A percentile compares a stretch with the other conserved stretches of the same genome.
phyloP scores from a whole-genome alignment of 108 stramenopile species.

The Cyclotella choctawhatcheeana region DNA sequence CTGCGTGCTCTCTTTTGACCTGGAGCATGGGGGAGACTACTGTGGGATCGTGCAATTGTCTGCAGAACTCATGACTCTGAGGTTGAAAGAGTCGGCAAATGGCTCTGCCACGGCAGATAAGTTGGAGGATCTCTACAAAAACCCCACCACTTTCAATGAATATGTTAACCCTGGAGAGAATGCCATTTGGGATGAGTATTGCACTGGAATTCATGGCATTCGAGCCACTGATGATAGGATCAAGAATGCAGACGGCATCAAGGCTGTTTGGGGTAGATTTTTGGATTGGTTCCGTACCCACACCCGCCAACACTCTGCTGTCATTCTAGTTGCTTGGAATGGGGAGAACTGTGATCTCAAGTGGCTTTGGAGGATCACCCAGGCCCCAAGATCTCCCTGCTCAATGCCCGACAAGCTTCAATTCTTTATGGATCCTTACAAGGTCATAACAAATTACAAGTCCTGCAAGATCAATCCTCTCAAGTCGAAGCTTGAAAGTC shows the following conservation, averaged over 20 bases:
- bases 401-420: neutral
- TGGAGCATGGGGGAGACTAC: neutral
- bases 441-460: conserved; percentile 2
- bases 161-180: conserved; percentile 8
- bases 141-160: neutral
- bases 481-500: neutral
- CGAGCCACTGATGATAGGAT: neutral
- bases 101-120: too few species aligned
- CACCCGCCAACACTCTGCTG: too few species aligned
- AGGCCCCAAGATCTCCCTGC: neutral
- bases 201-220: conserved; percentile 8
- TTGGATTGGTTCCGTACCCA: neutral
- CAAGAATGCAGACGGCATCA: neutral
- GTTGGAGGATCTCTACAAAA: too few species aligned
- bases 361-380: conserved; percentile 11
- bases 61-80: too few species aligned
- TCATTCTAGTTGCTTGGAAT: conserved; percentile 25
- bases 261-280: neutral
- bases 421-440: conserved; percentile 6
- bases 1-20: neutral
- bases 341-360: conserved; percentile 17
- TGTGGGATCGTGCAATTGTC: neutral
- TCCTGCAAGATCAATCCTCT: neutral
- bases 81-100: too few species aligned
- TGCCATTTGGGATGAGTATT: conserved; percentile 3